phyloP scores from a whole-genome alignment of 148 eudicot genomes.

The Rhododendron henanense region DNA sequence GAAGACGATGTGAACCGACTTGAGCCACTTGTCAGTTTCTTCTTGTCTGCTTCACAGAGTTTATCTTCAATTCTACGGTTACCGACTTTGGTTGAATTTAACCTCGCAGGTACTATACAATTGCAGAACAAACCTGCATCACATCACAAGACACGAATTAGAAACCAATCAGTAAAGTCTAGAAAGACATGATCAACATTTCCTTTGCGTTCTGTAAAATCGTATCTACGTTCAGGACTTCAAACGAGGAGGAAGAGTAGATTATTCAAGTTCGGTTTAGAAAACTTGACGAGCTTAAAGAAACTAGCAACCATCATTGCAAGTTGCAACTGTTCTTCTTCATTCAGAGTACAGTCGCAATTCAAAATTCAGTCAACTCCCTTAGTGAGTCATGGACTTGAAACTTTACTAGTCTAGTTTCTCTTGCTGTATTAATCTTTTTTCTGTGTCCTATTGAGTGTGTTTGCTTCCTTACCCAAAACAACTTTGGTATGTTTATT shows the following conservation, averaged over 20 bases:
- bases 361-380: neutral
- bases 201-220: neutral
- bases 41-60: constrained; percentile 30
- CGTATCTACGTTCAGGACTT: neutral
- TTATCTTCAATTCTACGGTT: constrained; percentile 31
- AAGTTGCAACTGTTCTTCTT: neutral
- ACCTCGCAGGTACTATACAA: constrained; percentile 32
- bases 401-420: neutral
- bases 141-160: neutral
- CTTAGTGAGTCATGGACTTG: no score
- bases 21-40: constrained; percentile 26
- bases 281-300: neutral
- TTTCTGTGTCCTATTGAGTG: neutral
- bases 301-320: neutral
- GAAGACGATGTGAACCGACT: constrained; percentile 26
- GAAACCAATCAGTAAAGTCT: neutral
- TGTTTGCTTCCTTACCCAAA: neutral
- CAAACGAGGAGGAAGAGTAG: neutral
- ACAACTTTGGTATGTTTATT: neutral
- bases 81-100: constrained; percentile 28
- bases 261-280: neutral
- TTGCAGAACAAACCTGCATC: constrained; percentile 33
- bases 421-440: neutral
- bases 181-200: neutral
- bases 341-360: no score